Evolutionary conservation across 2,329 filamentous ascomycete species (phyloP).

Genomic region (Diaporthe ilicicola): DNA sequence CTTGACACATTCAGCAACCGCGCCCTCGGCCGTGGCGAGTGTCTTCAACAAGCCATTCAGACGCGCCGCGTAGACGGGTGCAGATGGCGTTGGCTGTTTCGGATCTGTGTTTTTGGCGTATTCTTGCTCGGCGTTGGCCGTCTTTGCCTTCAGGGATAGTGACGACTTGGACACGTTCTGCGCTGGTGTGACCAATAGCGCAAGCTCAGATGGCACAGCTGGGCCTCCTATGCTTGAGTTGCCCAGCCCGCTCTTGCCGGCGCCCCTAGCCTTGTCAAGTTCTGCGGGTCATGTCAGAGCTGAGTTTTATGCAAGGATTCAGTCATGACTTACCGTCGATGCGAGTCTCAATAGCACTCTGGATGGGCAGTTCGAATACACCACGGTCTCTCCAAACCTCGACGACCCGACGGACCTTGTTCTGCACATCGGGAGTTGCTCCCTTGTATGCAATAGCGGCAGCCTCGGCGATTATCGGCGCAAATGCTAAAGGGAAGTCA

Average conservation of each 20-base stretch:
- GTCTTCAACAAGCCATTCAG: constrained; percentile 90
- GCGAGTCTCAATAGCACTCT: constrained; percentile 80
- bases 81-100: constrained; percentile 72
- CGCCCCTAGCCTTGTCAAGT: constrained; percentile 67
- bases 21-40: constrained; percentile 86
- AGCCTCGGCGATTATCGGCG: constrained; percentile 92
- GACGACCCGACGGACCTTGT: constrained; percentile 86
- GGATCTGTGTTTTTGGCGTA: constrained; percentile 86
- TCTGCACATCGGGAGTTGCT: constrained; percentile 83
- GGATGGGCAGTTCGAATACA: constrained; percentile 84
- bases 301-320: background rate
- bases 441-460: constrained; percentile 90
- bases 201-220: constrained; percentile 78
- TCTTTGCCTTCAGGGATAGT: constrained; percentile 70
- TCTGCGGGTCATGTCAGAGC: constrained; percentile 52
- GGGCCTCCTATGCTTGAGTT: constrained; percentile 74
- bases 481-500: constrained; percentile 91
- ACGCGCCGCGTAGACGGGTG: constrained; percentile 90
- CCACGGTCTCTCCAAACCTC: constrained; percentile 91
- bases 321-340: constrained; percentile 71
- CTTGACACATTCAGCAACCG: constrained; percentile 89
- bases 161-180: constrained; percentile 78
- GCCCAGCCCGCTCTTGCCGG: constrained; percentile 60
- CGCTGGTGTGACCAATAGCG: constrained; percentile 77
- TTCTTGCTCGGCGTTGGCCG: constrained; percentile 79